These are phyloP conservation scores for Theobroma cacao DNA, from an alignment of 345 rosid genomes.

Conservation along the genomic window DNA sequence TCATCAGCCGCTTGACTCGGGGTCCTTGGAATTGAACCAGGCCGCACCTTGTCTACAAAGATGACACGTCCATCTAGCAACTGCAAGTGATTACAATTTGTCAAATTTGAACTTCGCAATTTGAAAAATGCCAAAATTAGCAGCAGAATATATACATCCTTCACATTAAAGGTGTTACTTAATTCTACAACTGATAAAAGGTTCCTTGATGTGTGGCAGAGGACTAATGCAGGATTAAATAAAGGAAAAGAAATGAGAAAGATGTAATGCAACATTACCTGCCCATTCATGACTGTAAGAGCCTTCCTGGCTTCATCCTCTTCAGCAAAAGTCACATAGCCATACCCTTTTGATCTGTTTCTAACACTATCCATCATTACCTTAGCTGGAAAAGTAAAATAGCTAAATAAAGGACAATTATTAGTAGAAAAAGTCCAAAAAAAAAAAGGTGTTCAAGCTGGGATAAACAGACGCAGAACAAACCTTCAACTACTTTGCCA, in stretches of 20 bases:
- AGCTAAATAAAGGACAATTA: neutral
- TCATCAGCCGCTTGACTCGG: slow-evolving; percentile 19
- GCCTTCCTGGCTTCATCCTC: slow-evolving; percentile 49
- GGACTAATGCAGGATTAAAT: neutral
- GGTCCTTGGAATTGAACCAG: neutral
- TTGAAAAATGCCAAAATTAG: neutral
- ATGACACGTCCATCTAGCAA: slow-evolving; percentile 55
- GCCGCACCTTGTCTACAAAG: slow-evolving; percentile 36
- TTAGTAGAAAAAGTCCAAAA: neutral
- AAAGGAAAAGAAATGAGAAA: neutral
- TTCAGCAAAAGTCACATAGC: slow-evolving; percentile 36
- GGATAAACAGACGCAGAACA: slow-evolving; percentile 8
- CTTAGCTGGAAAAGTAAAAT: slow-evolving; percentile 34
- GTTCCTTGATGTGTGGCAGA: no score
- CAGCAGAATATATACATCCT: neutral
- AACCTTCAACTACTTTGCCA: slow-evolving; percentile 55
- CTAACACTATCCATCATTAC: slow-evolving; percentile 36
- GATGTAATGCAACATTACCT: slow-evolving; percentile 32
- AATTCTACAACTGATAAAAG: neutral
- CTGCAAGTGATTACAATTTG: slow-evolving; percentile 34
- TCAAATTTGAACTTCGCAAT: neutral
- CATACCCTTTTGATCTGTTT: slow-evolving; percentile 52
- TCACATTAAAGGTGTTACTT: neutral
- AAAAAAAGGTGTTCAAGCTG: neutral
- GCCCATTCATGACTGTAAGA: slow-evolving; percentile 51